Evolutionary conservation across 345 rosid genomes (phyloP).

Genomic region (Lepidium didymum): DNA sequence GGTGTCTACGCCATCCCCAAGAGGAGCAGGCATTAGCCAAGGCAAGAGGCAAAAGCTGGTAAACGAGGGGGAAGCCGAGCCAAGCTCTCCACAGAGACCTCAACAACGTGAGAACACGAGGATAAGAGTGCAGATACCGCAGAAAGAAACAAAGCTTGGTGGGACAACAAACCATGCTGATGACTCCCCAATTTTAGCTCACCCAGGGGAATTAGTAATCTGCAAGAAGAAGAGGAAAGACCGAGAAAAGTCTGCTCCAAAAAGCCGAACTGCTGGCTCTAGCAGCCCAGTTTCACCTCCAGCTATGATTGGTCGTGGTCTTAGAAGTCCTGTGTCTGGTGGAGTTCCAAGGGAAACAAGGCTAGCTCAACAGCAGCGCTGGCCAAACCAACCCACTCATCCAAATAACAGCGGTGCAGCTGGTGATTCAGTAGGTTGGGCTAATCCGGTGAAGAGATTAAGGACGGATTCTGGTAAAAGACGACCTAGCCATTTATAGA

Average conservation of each 20-base stretch:
- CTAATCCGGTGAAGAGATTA: conserved; percentile 94
- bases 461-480: conserved; percentile 92
- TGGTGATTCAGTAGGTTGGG: conserved; percentile 82
- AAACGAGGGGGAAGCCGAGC: conserved; percentile 55
- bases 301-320: conserved; percentile 43
- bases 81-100: conserved; percentile 46
- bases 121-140: conserved; percentile 59
- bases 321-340: conserved; percentile 49
- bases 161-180: conserved; percentile 41
- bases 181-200: conserved; percentile 59
- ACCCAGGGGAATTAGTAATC: conserved; percentile 90
- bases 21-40: conserved; percentile 44
- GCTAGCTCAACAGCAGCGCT: conserved; percentile 58
- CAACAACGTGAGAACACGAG: conserved; percentile 60
- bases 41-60: conserved; percentile 56
- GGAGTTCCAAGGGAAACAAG: conserved; percentile 50
- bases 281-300: conserved; percentile 80
- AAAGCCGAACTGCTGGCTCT: conserved; percentile 58
- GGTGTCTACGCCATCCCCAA: conserved; percentile 43
- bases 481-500: conserved; percentile 81
- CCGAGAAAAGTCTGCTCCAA: conserved; percentile 64
- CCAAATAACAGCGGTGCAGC: conserved; percentile 42
- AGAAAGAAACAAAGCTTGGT: conserved; percentile 56
- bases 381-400: conserved; percentile 63
- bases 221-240: conserved; percentile 99